Evolutionary conservation across 768 basidiomycete genomes (phyloP).

Genomic region (Auriscalpium vulgare): DNA sequence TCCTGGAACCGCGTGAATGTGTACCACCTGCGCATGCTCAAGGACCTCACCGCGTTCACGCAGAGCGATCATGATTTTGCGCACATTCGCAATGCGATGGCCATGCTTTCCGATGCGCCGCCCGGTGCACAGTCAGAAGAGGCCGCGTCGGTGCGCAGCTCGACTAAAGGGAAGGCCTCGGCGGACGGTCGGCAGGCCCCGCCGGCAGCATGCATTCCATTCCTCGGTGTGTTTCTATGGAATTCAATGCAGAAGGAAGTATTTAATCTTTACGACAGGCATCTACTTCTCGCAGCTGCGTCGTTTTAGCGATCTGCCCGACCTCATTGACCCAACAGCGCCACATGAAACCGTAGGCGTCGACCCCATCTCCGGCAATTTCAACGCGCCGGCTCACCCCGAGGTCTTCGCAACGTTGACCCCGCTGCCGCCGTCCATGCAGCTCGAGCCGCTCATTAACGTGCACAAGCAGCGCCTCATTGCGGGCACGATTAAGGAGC

Average conservation of each 20-base stretch:
- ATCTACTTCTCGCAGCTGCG: slow-evolving; percentile 70
- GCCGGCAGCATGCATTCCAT: slow-evolving; percentile 66
- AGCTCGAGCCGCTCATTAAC: slow-evolving; percentile 80
- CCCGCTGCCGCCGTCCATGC: slow-evolving; percentile 67
- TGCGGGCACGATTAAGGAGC: slow-evolving; percentile 69
- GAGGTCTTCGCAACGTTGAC: slow-evolving; percentile 72
- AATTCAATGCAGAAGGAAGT: neutral
- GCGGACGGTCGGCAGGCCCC: slow-evolving; percentile 30
- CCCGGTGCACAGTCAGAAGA: slow-evolving; percentile 49
- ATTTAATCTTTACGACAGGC: slow-evolving; percentile 33
- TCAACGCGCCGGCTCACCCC: slow-evolving; percentile 64
- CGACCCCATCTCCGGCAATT: slow-evolving; percentile 52
- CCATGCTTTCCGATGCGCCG: slow-evolving; percentile 58
- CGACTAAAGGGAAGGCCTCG: slow-evolving; percentile 28
- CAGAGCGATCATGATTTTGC: slow-evolving; percentile 63
- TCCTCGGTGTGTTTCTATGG: slow-evolving; percentile 50
- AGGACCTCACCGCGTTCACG: slow-evolving; percentile 62
- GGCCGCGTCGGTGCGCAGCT: slow-evolving; percentile 29
- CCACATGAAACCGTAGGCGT: slow-evolving; percentile 61
- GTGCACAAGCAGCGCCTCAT: slow-evolving; percentile 83
- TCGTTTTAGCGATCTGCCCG: slow-evolving; percentile 59
- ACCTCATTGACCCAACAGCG: slow-evolving; percentile 76
- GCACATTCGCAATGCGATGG: slow-evolving; percentile 59
- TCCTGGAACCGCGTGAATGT: slow-evolving; percentile 58
- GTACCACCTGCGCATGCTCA: slow-evolving; percentile 67